A percentile compares a stretch with the other conserved stretches of the same genome.
Conservation (phyloP, 2,329 filamentous ascomycete species). For the Nemania sp. region DNA sequence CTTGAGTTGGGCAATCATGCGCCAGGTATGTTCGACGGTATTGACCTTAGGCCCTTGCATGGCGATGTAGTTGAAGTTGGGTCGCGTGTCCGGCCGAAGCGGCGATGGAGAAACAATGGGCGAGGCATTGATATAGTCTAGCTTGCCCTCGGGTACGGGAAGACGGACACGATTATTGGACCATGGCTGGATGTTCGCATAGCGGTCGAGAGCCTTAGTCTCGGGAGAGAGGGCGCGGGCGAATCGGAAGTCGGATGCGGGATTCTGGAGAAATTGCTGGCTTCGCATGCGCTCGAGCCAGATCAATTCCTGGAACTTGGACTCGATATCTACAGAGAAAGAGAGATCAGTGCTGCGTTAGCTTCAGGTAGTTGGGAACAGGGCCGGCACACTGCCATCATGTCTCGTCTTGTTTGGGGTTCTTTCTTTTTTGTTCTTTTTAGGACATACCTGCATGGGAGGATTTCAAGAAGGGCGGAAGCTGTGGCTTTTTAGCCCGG, state of each 20-base stretch:
- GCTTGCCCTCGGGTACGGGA: slow-evolving; percentile 76
- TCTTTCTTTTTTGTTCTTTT: no score
- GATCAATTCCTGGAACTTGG: slow-evolving; percentile 65
- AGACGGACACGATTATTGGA: slow-evolving; percentile 86
- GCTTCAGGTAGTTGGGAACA: background rate
- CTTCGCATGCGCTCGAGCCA: slow-evolving; percentile 66
- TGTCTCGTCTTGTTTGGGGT: no score
- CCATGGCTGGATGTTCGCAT: slow-evolving; percentile 91
- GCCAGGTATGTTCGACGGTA: slow-evolving; percentile 87
- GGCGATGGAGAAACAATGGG: slow-evolving; percentile 69
- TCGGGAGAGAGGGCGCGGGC: slow-evolving; percentile 68
- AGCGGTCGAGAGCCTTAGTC: slow-evolving; percentile 78
- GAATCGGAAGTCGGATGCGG: slow-evolving; percentile 53
- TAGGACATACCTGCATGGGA: slow-evolving; percentile 62
- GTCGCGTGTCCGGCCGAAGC: slow-evolving; percentile 52
- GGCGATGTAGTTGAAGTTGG: slow-evolving; percentile 79
- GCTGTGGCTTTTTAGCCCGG: slow-evolving; percentile 44
- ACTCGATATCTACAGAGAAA: slow-evolving; percentile 58
- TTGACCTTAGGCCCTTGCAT: slow-evolving; percentile 89
- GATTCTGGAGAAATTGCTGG: slow-evolving; percentile 55
- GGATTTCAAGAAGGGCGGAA: slow-evolving; percentile 66
- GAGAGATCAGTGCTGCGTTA: slow-evolving; percentile 3
- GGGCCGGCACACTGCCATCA: no score
- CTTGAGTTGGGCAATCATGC: slow-evolving; percentile 86
- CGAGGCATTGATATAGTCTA: slow-evolving; percentile 87